phyloP scores from a whole-genome alignment of 805 yeast species.

The Candida fluviatilis region DNA sequence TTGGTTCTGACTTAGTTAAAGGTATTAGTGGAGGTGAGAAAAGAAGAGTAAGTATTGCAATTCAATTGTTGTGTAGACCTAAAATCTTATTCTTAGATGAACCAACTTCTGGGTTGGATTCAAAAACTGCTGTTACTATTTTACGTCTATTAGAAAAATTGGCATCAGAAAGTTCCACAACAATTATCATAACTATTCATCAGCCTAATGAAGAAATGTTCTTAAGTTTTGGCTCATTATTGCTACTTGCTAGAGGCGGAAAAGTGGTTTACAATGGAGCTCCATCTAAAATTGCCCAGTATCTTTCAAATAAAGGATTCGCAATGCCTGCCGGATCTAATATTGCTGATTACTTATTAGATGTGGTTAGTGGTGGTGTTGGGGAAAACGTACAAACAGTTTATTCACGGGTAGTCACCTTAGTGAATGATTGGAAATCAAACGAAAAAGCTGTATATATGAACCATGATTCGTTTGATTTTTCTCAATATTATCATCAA shows the following conservation, averaged over 20 bases:
- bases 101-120: slow-evolving; percentile 86
- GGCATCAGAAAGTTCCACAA: slow-evolving; percentile 56
- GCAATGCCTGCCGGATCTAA: slow-evolving; percentile 51
- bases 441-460: slow-evolving; percentile 10
- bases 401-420: slow-evolving; percentile 17
- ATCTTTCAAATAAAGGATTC: slow-evolving; percentile 49
- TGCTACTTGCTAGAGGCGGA: slow-evolving; percentile 72
- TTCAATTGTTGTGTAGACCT: slow-evolving; percentile 71
- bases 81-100: slow-evolving; percentile 74
- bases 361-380: slow-evolving; percentile 50
- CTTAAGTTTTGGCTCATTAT: slow-evolving; percentile 61
- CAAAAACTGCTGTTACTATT: slow-evolving; percentile 70
- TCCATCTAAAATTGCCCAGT: slow-evolving; percentile 38
- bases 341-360: slow-evolving; percentile 72
- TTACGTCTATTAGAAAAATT: slow-evolving; percentile 54
- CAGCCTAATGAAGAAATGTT: slow-evolving; percentile 75
- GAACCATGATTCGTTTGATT: slow-evolving; percentile 32
- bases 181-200: slow-evolving; percentile 71
- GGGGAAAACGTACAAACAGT: slow-evolving; percentile 21
- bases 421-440: slow-evolving; percentile 29
- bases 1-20: slow-evolving; percentile 34
- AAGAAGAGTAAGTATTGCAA: slow-evolving; percentile 76
- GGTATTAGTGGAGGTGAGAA: slow-evolving; percentile 57
- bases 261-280: slow-evolving; percentile 64
- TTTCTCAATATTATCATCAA: slow-evolving; percentile 35